phyloP scores from a whole-genome alignment of 257 asterid genomes.

The Lycium ferocissimum region DNA sequence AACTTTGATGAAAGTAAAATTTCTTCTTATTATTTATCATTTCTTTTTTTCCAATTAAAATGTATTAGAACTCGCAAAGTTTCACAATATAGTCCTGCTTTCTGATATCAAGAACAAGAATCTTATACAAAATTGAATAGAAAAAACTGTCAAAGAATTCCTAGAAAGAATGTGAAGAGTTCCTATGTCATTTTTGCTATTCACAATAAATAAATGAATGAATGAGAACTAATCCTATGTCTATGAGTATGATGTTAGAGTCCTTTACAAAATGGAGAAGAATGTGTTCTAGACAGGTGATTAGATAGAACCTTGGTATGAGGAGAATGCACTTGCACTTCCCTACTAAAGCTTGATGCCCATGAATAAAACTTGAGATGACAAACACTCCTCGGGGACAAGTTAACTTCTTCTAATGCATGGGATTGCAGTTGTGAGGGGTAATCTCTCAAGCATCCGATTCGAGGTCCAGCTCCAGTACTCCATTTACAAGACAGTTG shows the following conservation, averaged over 20 bases:
- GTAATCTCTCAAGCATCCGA: constrained; percentile 81
- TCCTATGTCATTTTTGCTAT: constrained; percentile 54
- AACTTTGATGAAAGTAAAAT: not conserved
- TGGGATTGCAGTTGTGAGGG: constrained; percentile 78
- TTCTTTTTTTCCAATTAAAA: constrained; percentile 33
- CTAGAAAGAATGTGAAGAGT: constrained; percentile 48
- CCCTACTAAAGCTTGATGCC: constrained; percentile 43
- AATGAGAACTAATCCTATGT: constrained; percentile 37
- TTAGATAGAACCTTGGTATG: constrained; percentile 38
- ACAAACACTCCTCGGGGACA: constrained; percentile 66
- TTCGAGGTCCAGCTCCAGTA: constrained; percentile 92
- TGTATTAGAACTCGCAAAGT: constrained; percentile 35
- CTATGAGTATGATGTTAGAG: not conserved
- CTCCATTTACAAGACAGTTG: constrained; percentile 87
- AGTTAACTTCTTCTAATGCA: constrained; percentile 69
- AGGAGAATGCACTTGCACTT: constrained; percentile 26
- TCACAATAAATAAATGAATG: constrained; percentile 46
- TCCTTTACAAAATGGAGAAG: constrained; percentile 43
- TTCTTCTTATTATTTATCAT: not conserved
- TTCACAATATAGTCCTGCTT: constrained; percentile 43
- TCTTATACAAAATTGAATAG: constrained; percentile 43
- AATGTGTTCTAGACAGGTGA: constrained; percentile 36
- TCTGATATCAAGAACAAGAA: constrained; percentile 42
- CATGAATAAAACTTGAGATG: constrained; percentile 51
- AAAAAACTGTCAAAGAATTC: constrained; percentile 33